Conservation (phyloP, 2,329 filamentous ascomycete species). For the Clonostachys sp. region DNA sequence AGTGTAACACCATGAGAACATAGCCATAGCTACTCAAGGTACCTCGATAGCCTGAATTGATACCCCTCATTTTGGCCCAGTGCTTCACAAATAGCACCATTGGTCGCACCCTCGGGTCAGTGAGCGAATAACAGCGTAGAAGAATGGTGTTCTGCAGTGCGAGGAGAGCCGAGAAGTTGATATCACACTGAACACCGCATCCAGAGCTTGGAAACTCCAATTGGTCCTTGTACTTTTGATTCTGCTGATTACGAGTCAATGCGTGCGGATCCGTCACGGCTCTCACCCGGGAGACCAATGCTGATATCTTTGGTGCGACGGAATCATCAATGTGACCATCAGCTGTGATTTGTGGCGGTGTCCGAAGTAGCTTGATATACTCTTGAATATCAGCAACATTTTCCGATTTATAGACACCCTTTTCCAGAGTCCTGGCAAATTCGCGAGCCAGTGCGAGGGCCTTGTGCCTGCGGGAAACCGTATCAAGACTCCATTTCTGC, state of each 20-base stretch:
- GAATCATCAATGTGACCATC: slow-evolving; percentile 21
- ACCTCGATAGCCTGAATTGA: slow-evolving; percentile 83
- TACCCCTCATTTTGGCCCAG: slow-evolving; percentile 81
- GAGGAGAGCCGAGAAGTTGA: slow-evolving; percentile 85
- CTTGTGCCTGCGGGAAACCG: slow-evolving; percentile 45
- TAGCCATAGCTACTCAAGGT: slow-evolving; percentile 89
- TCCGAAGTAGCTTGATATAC: slow-evolving; percentile 47
- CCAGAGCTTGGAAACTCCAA: slow-evolving; percentile 76
- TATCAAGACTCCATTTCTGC: slow-evolving; percentile 7
- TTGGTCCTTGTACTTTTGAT: slow-evolving; percentile 47
- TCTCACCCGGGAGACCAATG: slow-evolving; percentile 35
- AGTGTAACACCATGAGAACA: slow-evolving; percentile 88
- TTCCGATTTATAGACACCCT: slow-evolving; percentile 35
- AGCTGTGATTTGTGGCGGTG: background rate
- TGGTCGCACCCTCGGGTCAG: slow-evolving; percentile 70
- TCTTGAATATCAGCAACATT: slow-evolving; percentile 29
- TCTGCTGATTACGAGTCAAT: slow-evolving; percentile 41
- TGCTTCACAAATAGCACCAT: slow-evolving; percentile 85
- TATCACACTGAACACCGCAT: slow-evolving; percentile 82
- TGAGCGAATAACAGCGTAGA: slow-evolving; percentile 76
- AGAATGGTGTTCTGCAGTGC: slow-evolving; percentile 80
- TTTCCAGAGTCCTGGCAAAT: slow-evolving; percentile 48
- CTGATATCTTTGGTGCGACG: slow-evolving; percentile 12
- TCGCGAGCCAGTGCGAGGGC: slow-evolving; percentile 50
- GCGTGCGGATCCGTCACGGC: slow-evolving; percentile 43